Conservation (phyloP, 306 rosid genomes). For the Casuarina cunninghamiana region DNA sequence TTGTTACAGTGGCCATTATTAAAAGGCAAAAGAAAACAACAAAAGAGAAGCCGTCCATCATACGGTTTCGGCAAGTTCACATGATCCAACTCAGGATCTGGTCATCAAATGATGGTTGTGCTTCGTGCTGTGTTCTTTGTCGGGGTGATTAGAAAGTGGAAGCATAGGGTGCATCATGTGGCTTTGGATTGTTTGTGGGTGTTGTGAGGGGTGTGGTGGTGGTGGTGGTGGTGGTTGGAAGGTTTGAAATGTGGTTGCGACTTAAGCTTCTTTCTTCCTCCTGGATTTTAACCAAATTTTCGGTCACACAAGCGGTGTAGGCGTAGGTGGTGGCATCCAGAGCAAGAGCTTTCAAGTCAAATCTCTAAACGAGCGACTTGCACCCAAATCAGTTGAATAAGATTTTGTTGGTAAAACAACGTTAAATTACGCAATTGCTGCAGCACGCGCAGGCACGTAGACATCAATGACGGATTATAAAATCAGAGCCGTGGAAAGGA, state of each 20-base stretch:
- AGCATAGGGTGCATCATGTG: not conserved
- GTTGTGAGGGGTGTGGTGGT: too few species aligned
- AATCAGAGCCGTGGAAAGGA: not conserved
- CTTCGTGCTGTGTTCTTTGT: constrained; percentile 33
- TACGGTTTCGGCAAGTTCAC: constrained; percentile 37
- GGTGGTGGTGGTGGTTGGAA: too few species aligned
- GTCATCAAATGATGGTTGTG: constrained; percentile 40
- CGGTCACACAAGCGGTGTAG: too few species aligned
- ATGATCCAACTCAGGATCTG: constrained; percentile 47
- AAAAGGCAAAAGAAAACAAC: not conserved
- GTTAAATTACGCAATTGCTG: not conserved
- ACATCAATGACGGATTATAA: not conserved
- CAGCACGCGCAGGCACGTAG: not conserved
- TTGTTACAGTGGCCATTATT: not conserved
- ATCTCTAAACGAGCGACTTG: too few species aligned
- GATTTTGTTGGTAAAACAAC: not conserved
- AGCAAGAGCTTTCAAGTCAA: too few species aligned
- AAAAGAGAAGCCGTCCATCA: constrained; percentile 26
- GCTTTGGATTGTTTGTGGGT: not conserved
- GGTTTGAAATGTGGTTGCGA: too few species aligned
- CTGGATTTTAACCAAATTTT: too few species aligned
- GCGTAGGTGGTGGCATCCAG: too few species aligned
- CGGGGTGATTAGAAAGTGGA: constrained; percentile 20
- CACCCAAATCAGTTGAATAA: not conserved
- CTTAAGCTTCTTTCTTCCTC: too few species aligned